Evolutionary conservation across 2,329 filamentous ascomycete genomes (phyloP).

Genomic region (Scytalidium lignicola): DNA sequence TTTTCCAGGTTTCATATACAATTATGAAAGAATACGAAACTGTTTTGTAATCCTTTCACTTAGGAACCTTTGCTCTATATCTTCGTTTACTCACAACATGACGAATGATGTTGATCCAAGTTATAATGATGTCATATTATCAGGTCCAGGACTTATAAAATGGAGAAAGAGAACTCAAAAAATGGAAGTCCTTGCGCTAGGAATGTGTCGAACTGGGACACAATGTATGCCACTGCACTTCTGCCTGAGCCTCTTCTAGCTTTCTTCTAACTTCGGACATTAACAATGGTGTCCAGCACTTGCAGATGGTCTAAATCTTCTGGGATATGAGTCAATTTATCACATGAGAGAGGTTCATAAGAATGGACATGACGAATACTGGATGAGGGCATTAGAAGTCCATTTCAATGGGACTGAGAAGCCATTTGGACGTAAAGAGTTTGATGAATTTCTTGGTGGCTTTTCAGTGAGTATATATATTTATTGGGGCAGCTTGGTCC

Average conservation of each 20-base stretch:
- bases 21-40: too few relatives aligned
- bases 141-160: too few relatives aligned
- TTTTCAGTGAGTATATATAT: constrained; percentile 3
- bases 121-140: too few relatives aligned
- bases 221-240: constrained; percentile 5
- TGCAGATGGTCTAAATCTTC: constrained; percentile 6
- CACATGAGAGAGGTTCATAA: constrained; percentile 10
- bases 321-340: constrained; percentile 7
- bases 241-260: not conserved
- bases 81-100: too few relatives aligned
- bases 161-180: not conserved
- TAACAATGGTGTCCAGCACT: constrained; percentile 5
- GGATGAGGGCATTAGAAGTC: constrained; percentile 5
- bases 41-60: too few relatives aligned
- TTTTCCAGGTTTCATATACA: too few relatives aligned
- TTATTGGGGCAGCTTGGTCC: not conserved
- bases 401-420: constrained; percentile 6
- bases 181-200: constrained; percentile 7
- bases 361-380: constrained; percentile 5
- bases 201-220: constrained; percentile 9
- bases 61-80: too few relatives aligned
- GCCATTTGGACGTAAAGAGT: constrained; percentile 5
- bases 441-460: constrained; percentile 6
- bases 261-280: not conserved
- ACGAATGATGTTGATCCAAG: too few relatives aligned